Evolutionary conservation across 2,329 filamentous ascomycete species (phyloP).

Genomic region (Colletotrichum somersetense): DNA sequence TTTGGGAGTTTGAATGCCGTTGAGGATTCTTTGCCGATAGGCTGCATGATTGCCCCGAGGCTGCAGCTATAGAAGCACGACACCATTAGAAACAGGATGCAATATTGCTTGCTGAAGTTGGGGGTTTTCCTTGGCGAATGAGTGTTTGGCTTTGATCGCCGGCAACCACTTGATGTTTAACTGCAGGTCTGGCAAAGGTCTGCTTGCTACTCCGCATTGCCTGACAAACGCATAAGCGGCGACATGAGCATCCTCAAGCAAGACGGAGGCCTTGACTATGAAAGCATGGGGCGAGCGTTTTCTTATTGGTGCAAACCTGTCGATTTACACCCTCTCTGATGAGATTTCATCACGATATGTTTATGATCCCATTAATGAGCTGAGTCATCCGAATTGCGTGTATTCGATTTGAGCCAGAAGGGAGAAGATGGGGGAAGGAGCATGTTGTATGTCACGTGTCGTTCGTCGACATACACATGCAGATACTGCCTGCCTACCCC

Average conservation of each 20-base stretch:
- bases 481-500: too few relatives aligned
- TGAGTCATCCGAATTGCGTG: not conserved
- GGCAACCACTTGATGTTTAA: too few relatives aligned
- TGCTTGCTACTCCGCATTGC: conserved; percentile 36
- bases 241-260: conserved; percentile 48
- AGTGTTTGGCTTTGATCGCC: not conserved
- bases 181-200: not conserved
- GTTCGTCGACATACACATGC: not conserved
- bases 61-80: not conserved
- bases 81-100: not conserved
- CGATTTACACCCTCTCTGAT: too few relatives aligned
- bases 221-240: conserved; percentile 50
- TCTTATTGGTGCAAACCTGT: conserved; percentile 48
- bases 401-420: not conserved
- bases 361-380: not conserved
- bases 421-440: not conserved
- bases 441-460: not conserved
- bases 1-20: not conserved
- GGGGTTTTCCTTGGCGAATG: not conserved
- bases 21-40: not conserved
- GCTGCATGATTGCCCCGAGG: not conserved
- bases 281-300: conserved; percentile 48
- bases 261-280: conserved; percentile 42
- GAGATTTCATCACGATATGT: not conserved
- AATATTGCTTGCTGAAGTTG: not conserved